Percentiles rank a stretch among this genome's conserved stretches.
phyloP scores from a whole-genome alignment of 2,329 filamentous ascomycete species.

The Paracorniculantispora psalliotae region DNA sequence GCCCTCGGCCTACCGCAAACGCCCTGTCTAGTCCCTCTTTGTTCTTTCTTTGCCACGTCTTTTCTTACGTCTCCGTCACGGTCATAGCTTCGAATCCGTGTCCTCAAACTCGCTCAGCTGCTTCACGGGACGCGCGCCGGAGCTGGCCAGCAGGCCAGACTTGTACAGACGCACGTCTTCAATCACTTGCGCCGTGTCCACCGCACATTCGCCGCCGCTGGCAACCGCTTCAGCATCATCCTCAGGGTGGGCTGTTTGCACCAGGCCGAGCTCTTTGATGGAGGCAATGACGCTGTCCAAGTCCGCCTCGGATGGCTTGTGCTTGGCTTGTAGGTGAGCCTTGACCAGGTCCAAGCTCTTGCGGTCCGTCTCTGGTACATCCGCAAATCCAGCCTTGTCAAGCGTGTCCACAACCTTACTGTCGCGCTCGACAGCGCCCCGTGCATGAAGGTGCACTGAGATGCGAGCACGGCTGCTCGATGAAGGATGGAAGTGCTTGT shows the following conservation, averaged over 20 bases:
- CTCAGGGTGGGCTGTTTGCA: constrained; percentile 31
- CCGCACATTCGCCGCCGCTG: constrained; percentile 42
- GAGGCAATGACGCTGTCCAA: constrained; percentile 42
- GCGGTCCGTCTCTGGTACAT: constrained; percentile 36
- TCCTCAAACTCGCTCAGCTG: constrained; percentile 85
- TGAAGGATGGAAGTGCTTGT: constrained; percentile 66
- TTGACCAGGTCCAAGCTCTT: constrained; percentile 47
- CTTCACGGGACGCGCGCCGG: constrained; percentile 66
- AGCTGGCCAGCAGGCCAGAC: constrained; percentile 65
- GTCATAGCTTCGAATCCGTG: constrained; percentile 69
- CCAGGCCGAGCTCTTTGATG: constrained; percentile 40
- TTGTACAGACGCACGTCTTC: constrained; percentile 78
- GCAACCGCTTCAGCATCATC: constrained; percentile 29
- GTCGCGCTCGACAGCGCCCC: constrained; percentile 47
- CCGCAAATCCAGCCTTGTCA: constrained; percentile 30
- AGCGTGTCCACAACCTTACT: constrained; percentile 39
- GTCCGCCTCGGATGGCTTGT: constrained; percentile 45
- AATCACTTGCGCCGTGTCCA: constrained; percentile 52
- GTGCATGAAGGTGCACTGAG: constrained; percentile 76
- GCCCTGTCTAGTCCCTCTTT: background rate
- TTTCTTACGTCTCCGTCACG: background rate
- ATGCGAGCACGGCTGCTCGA: constrained; percentile 76
- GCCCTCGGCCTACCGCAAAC: background rate
- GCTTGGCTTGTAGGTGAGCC: constrained; percentile 43
- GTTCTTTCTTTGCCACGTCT: background rate